Evolutionary conservation across 257 asterid species (phyloP).

Genomic region (Przewalskia tangutica): DNA sequence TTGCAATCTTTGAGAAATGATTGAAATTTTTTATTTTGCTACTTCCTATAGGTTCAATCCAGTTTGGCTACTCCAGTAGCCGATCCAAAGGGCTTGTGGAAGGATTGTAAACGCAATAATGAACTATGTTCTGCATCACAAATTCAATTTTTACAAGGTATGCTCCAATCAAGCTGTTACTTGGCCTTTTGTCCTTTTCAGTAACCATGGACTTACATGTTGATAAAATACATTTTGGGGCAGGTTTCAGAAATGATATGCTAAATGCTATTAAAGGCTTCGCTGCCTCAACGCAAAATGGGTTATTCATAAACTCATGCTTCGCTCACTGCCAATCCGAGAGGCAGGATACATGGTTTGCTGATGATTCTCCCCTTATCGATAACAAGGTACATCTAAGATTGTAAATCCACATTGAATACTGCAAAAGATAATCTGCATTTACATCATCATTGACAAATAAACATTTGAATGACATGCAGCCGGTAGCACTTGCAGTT

Average conservation of each 20-base stretch:
- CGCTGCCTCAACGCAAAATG: slow-evolving; percentile 9
- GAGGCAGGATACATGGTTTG: slow-evolving; percentile 23
- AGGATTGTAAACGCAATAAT: slow-evolving; percentile 37
- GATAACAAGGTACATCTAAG: slow-evolving; percentile 5
- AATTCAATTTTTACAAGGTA: slow-evolving; percentile 36
- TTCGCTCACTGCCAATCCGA: slow-evolving; percentile 21
- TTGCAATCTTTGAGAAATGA: too few species aligned
- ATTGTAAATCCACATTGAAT: background rate
- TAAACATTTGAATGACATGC: slow-evolving; percentile 13
- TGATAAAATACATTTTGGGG: background rate
- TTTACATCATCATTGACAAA: background rate
- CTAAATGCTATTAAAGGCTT: slow-evolving; percentile 6
- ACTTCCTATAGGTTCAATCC: slow-evolving; percentile 41
- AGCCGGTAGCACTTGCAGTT: slow-evolving; percentile 73
- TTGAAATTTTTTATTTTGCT: background rate
- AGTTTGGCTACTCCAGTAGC: slow-evolving; percentile 65
- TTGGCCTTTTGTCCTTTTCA: background rate
- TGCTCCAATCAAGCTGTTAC: background rate
- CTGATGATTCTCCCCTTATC: slow-evolving; percentile 17
- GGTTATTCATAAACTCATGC: slow-evolving; percentile 17
- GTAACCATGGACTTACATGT: background rate
- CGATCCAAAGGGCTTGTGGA: slow-evolving; percentile 60
- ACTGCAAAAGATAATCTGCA: background rate
- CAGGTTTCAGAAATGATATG: slow-evolving; percentile 11
- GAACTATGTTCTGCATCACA: slow-evolving; percentile 47